These are phyloP conservation scores for Penicillium goetzii DNA, from an alignment of 495 filamentous ascomycete species.

Conservation along the genomic window DNA sequence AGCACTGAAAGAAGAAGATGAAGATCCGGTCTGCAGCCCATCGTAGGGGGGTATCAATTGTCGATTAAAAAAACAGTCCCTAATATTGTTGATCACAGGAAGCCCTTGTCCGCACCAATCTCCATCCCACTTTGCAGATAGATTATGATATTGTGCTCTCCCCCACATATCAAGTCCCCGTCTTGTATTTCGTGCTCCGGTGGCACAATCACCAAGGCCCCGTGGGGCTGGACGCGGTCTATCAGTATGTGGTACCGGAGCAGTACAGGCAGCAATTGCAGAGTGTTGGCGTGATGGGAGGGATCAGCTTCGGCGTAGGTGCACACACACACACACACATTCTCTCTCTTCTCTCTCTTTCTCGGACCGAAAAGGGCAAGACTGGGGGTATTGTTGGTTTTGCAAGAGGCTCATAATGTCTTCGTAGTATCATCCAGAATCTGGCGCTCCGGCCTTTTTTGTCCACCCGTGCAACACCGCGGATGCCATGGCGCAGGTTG, in stretches of 20 bases:
- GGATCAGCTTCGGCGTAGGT: constrained; percentile 77
- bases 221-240: constrained; percentile 68
- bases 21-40: constrained; percentile 41
- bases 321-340: constrained; percentile 13
- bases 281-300: constrained; percentile 67
- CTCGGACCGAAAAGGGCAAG: background rate
- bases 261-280: constrained; percentile 60
- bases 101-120: constrained; percentile 40
- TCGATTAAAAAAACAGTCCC: constrained; percentile 21
- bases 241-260: constrained; percentile 68
- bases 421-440: constrained; percentile 76
- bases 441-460: constrained; percentile 74
- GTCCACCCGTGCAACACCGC: constrained; percentile 86
- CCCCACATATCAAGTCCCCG: constrained; percentile 54
- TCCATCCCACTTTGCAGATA: constrained; percentile 40
- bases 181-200: constrained; percentile 59
- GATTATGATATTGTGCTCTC: constrained; percentile 59
- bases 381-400: constrained; percentile 4
- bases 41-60: constrained; percentile 15
- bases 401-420: constrained; percentile 49
- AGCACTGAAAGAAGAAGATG: constrained; percentile 36
- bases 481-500: constrained; percentile 65
- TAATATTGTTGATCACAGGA: constrained; percentile 39
- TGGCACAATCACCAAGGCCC: constrained; percentile 63
- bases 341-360: background rate